Evolutionary conservation across 768 basidiomycete species (phyloP), one percentile per base, ranked within the genome.

Genomic region (Lenzites betulinus): DNA sequence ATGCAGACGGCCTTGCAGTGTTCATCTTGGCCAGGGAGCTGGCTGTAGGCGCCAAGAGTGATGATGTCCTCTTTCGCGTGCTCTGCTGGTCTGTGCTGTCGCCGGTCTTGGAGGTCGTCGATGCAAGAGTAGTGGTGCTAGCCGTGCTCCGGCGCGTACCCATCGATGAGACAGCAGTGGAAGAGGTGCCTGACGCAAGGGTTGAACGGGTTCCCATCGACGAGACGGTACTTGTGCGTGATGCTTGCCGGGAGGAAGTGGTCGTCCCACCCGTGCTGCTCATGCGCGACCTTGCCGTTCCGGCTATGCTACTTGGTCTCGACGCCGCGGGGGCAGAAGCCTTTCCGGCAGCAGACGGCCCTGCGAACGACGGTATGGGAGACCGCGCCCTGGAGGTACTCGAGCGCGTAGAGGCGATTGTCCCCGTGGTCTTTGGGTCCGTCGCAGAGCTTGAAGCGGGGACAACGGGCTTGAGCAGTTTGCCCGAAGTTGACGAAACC

Each of bases 1-100:
- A 51, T 22, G 35, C 46, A 16, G 57, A 50, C 3, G 60, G 55
- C 23, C 55, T 39, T 6, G 50, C 56, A 13, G 41, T 55, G 38
- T 62, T 75, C 23, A 70, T 76, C 75, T 85, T 89, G 2, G 90
- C 90, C 23, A 91, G 74, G 1, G 90, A 92, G 66, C 89, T 90
- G 1, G 87, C 89, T 0, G 90, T 92, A 0, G 90, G 90, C 0
- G 89, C 89, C 51, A 88, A 74, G 13, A 92, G 76, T 38, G 84
- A 82, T 7, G 74, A 74, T 0, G 71, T 73, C 36, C 77, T 73
- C 54, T 69, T 58, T 49, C 60, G 61, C 9, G 54, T 15, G 23
- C 38, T 49, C 6, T 49, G 52, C 42, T 44, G 49, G 26, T 47
- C n/a, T 47, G 36, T 39, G 33, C 30, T 33, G 4, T 12, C 28